Base-by-base conservation (phyloP, 805 yeast genomes). In the Pichia eremophila region DNA sequence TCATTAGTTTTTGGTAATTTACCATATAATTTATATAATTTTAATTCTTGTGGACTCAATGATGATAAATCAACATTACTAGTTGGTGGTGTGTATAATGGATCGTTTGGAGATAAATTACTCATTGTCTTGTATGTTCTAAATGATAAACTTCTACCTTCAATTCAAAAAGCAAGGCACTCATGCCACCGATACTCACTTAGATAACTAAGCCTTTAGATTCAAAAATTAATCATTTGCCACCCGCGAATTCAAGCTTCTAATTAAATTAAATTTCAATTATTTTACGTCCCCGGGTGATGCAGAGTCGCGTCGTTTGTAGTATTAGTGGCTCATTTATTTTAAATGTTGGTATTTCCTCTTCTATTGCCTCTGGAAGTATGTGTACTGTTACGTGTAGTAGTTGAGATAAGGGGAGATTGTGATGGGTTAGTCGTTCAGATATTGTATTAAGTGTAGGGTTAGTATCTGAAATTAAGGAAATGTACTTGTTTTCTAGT, bases 1-100 rank as follows among this genome's bases (percentile, higher is more conserved):
- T 88, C 95, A 48, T 83, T 81, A 48, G 79, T 82, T 28, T 89
- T 77, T 25, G 96, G 97, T 44, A 89, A 69, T 61, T 81, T 85
- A 31, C 96, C 97, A 64, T 90, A 89, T 70, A 89, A 67, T 58
- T 77, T 81, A 66, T 81, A 83, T 22, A 90, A 70, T 51, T 81
- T 81, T 61, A 83, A 71, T 63, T 90, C 97, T 59, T 89, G 93
- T 14, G 93, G 86, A 3, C 83, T 69, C 48, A 84, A 65, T 48
- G 78, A 76, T 19, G 78, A 69, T 46, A 77, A 59, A 58, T 83
- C 88, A 32, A 76, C 66, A 9, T 43, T 44, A 4, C 45, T 53
- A 2, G 50, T 50, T 34, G 49, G 47, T 27, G 62, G 77, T 44
- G 72, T 73, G 29, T 74, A 74, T 57, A 74, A 64, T 41, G 81